Evolutionary conservation across 1,284 basidiomycete genomes (phyloP), one percentile per base, ranked within the genome.

Genomic region (Ganoderma sp.): DNA sequence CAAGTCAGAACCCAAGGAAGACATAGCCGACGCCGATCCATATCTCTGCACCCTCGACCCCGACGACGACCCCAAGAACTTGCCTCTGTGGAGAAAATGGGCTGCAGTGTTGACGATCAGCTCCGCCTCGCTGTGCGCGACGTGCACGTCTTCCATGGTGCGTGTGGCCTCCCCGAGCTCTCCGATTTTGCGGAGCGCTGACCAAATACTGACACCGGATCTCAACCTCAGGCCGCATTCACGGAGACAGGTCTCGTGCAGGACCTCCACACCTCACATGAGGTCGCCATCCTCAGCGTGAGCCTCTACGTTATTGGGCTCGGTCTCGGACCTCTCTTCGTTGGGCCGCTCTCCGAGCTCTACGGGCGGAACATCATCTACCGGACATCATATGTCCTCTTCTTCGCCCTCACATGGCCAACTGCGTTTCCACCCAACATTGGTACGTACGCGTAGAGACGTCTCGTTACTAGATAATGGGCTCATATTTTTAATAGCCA

Each of bases 121-220:
- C 62, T 78, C 79, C 1, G 84, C 85, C 1, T 84, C 88, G 1
- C 79, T 88, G 2, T 90, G 90, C 73, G 90, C 88, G 14, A 90
- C 92, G 0, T 92, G 88, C 76, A 86, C 88, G 22, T 93, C 90
- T 0, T 91, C 89, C 4, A 85, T 92, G 80, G 90, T 89, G 68
- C 67, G 87, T 68, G 37, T 9, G 37, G 37, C 39, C 6, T 41
- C 9, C 25, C 45, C 25, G 15, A 9, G 3, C 10, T 9, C 56
- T 17, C 56, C 34, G 3, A 58, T 2, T 39, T 58, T 19, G 19
- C 25, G 14, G 22, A 37, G n/a, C 14, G 28, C 41, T n/a, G 22
- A 42, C 5, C 54, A 19, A 43, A 14, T 28, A 60, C 43, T 37
- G 37, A 37, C 9, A 17, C 22, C 66, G 37, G 37, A 39, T 39